Base-by-base conservation (phyloP, 495 filamentous ascomycete species). In the Echria macrotheca region DNA sequence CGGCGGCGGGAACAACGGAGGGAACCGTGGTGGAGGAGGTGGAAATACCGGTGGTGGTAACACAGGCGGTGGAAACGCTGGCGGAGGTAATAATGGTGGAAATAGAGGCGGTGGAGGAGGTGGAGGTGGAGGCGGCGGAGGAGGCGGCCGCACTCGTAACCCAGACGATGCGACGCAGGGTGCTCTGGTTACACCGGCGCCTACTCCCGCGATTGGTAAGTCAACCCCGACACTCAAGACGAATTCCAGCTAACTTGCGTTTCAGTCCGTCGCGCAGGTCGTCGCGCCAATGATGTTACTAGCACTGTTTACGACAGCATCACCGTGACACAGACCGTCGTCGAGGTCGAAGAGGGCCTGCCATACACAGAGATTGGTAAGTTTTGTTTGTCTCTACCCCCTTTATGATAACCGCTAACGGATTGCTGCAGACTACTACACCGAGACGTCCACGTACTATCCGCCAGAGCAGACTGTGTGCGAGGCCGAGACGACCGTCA, bases 381-480 rank as follows among this genome's bases (percentile, higher is more conserved):
- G 48, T 44, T 9, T 17, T 7, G 14, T 29, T 12, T 10, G 24
- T 22, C 7, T 18, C 10, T 5, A 32, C 36, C 12, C 6, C 5
- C 15, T 8, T 18, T 21, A 3, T 24, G 5, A 2, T 24, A 43
- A 29, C 10, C 25, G 15, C 46, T 49, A 35, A 31, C 24, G 28
- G 5, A 11, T 5, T 12, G 18, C 8, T 2, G 28, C 24, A 56
- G 54, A 56, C 25, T 58, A 56, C 49, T 58, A 47, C 33, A 56
- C 47, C 6, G 46, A 51, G 2, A 60, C 57, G 9, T 49, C 47
- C 10, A 60, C 57, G 1, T 64, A 49, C 32, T 38, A 14, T 8
- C 57, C 57, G 0, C 57, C 60, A 0, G 46, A 47, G 1, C 54
- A 60, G 42, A 64, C 60, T 0, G 53, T 60, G 9, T 64, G 60